A percentile compares a stretch with the other conserved stretches of the same genome.
Conservation (phyloP, 1,284 basidiomycete genomes). For the Pterula multifida region DNA sequence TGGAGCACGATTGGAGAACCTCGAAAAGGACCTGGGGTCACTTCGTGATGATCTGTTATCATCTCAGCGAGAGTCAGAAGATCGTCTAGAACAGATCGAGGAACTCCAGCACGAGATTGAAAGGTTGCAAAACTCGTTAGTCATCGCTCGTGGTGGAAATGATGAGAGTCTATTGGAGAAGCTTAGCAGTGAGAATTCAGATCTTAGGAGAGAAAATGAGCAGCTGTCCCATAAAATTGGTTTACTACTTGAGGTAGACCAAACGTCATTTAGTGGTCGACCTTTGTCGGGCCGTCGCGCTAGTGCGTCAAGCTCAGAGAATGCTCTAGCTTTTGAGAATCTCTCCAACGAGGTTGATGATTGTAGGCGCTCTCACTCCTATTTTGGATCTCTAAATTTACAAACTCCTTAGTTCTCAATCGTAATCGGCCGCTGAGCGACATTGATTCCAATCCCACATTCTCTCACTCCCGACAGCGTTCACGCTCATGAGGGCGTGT, state of each 20-base stretch:
- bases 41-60: constrained; percentile 64
- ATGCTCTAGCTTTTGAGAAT: constrained; percentile 59
- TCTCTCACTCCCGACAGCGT: constrained; percentile 2
- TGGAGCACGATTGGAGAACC: constrained; percentile 56
- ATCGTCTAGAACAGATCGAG: constrained; percentile 61
- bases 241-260: constrained; percentile 74
- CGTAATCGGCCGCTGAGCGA: constrained; percentile 59
- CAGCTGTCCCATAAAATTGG: constrained; percentile 79
- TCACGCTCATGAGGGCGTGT: constrained; percentile 1
- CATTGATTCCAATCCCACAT: constrained; percentile 44
- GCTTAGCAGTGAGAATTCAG: constrained; percentile 65
- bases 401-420: constrained; percentile 19
- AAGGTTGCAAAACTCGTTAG: constrained; percentile 61
- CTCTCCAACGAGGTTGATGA: constrained; percentile 70
- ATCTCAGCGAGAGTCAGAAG: constrained; percentile 68
- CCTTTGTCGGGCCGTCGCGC: constrained; percentile 55
- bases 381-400: constrained; percentile 36
- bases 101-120: constrained; percentile 76
- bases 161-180: constrained; percentile 64
- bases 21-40: constrained; percentile 64
- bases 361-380: constrained; percentile 61
- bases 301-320: constrained; percentile 75
- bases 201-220: constrained; percentile 72
- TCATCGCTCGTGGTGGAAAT: constrained; percentile 62
- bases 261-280: constrained; percentile 53